phyloP scores from a whole-genome alignment of 2,329 filamentous ascomycete genomes.

The Paecilomyces variotii region DNA sequence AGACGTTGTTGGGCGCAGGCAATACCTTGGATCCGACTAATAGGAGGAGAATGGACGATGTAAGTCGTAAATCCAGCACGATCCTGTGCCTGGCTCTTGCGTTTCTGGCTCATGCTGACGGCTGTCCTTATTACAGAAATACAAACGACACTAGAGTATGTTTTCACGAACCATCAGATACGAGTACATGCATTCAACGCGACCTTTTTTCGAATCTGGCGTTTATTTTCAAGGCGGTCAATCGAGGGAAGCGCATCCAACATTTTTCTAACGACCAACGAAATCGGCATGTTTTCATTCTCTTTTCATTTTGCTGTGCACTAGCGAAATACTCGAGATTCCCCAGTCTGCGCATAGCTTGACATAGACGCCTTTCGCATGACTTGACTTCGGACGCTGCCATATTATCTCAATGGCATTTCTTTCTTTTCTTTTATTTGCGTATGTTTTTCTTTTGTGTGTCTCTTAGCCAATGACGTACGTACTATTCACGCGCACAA shows the following conservation, averaged over 20 bases:
- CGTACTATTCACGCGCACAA: not conserved
- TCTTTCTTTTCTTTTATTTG: not conserved
- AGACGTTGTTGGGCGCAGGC: constrained; percentile 83
- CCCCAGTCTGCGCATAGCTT: not conserved
- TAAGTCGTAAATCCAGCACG: constrained; percentile 46
- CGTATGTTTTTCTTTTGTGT: not conserved
- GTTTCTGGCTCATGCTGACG: constrained; percentile 3
- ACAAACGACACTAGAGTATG: constrained; percentile 30
- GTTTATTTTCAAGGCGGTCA: not conserved
- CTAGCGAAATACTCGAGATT: not conserved
- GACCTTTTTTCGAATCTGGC: not conserved
- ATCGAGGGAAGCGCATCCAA: not conserved
- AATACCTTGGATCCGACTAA: constrained; percentile 84
- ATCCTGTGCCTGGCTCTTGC: not conserved
- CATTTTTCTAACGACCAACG: not conserved
- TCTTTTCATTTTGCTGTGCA: not conserved
- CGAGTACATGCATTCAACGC: not conserved
- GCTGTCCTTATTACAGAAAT: constrained; percentile 27
- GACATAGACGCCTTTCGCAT: not conserved
- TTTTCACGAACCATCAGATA: not conserved
- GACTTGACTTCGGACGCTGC: not conserved
- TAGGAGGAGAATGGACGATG: constrained; percentile 74
- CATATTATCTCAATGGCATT: not conserved
- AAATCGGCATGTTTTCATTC: not conserved
- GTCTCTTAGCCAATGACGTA: not conserved